A percentile compares a stretch with the other conserved stretches of the same genome.
These are phyloP conservation scores for Neonectria faginata DNA, from an alignment of 2,329 filamentous ascomycete species.

Conservation along the genomic window DNA sequence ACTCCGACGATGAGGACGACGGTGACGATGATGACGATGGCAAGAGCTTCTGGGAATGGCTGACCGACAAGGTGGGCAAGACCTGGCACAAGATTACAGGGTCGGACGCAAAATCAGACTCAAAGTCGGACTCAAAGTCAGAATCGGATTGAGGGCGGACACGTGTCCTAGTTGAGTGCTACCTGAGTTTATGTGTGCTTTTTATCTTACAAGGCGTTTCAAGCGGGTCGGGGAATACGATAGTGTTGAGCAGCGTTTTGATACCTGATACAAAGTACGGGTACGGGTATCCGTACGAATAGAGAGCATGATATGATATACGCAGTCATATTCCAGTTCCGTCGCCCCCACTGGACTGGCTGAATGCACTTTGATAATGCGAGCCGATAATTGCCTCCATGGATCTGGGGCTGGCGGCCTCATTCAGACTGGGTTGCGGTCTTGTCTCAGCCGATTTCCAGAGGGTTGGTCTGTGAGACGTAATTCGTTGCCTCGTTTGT, in stretches of 20 bases:
- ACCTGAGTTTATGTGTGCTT: slow-evolving; percentile 9
- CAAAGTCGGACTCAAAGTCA: background rate
- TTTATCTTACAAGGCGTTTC: slow-evolving; percentile 17
- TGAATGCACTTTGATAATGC: slow-evolving; percentile 11
- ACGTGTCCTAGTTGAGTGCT: slow-evolving; percentile 3
- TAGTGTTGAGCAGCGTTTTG: slow-evolving; percentile 23
- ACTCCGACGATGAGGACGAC: slow-evolving; percentile 31
- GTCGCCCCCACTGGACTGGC: background rate
- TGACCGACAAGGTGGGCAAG: slow-evolving; percentile 60
- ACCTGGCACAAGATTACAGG: slow-evolving; percentile 60
- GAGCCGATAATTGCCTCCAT: slow-evolving; percentile 1
- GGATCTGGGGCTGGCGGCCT: slow-evolving; percentile 14
- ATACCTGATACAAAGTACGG: slow-evolving; percentile 4
- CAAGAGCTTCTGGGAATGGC: slow-evolving; percentile 63
- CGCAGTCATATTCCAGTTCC: background rate
- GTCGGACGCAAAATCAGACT: slow-evolving; percentile 34
- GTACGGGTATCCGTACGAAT: background rate
- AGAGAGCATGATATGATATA: slow-evolving; percentile 4
- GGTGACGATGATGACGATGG: slow-evolving; percentile 48
- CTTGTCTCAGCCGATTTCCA: background rate
- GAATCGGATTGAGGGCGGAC: slow-evolving; percentile 12
- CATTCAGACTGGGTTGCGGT: background rate
- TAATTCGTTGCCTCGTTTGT: slow-evolving; percentile 23
- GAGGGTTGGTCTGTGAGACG: background rate
- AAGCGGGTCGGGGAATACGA: slow-evolving; percentile 8